A percentile compares a stretch with the other conserved stretches of the same genome.
phyloP scores from a whole-genome alignment of 1,284 basidiomycete species.

The Pseudomicrostroma phylloplanum region DNA sequence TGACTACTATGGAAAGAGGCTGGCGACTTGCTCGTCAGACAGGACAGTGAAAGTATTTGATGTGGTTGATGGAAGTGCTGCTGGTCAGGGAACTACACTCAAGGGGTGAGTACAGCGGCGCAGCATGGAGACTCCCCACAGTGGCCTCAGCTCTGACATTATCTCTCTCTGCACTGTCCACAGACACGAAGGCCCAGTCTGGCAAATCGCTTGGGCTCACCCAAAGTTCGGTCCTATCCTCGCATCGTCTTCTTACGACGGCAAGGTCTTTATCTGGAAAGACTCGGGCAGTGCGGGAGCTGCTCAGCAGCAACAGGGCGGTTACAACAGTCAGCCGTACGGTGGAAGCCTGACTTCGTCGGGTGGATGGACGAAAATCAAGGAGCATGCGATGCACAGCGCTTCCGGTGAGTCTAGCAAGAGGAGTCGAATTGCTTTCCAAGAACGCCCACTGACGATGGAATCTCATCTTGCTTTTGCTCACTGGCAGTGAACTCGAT shows the following conservation, averaged over 20 bases:
- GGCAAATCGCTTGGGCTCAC: constrained; percentile 99
- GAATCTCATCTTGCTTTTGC: not conserved
- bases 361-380: constrained; percentile 78
- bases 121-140: not conserved
- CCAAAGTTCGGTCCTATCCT: constrained; percentile 86
- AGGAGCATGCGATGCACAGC: constrained; percentile 89
- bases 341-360: constrained; percentile 24
- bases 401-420: constrained; percentile 66
- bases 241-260: constrained; percentile 95
- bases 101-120: constrained; percentile 17
- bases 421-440: not conserved
- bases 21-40: constrained; percentile 95
- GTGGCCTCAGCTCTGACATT: not conserved
- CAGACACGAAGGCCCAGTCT: constrained; percentile 84
- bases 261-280: constrained; percentile 97
- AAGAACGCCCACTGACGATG: not conserved
- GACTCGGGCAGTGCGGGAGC: constrained; percentile 59
- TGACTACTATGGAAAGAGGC: constrained; percentile 92
- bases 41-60: constrained; percentile 93
- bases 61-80: constrained; percentile 75
- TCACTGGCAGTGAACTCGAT: constrained; percentile 76
- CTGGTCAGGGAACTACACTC: constrained; percentile 53
- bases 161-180: not conserved
- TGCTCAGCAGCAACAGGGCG: constrained; percentile 55
- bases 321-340: constrained; percentile 14